Evolutionary conservation across 2,329 filamentous ascomycete species (phyloP), one percentile per base, ranked within the genome.

Genomic region (Xylariales sp.): DNA sequence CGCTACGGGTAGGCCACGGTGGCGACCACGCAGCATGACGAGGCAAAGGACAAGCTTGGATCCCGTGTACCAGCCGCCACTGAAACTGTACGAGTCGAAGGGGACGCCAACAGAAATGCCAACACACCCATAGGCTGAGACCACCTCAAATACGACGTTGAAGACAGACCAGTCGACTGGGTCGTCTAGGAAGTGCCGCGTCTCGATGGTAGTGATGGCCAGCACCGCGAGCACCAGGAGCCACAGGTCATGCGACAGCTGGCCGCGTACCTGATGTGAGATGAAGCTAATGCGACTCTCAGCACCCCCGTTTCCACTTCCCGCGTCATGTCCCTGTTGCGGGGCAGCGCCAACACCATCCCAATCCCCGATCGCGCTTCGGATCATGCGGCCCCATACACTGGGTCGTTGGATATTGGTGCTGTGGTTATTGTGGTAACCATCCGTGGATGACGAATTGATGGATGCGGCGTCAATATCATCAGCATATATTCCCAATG

Each of bases 221-320:
- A 83, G 65, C 11, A 81, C 68, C 3, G 77, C 75, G 0, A 83
- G 56, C 4, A 77, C 71, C 12, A 85, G 73, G 63, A 72, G 78
- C 80, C 81, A 84, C 13, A 85, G 63, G 50, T 85, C 81, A 53
- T 84, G 78, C 20, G 77, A 74, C 2, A 85, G 67, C 54, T 85
- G 81, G 5, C 72, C 72, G n/a, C 76, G 72, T 16, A 83, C 63
- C 51, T 84, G 78, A 43, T 74, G 67, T 28, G 66, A 65, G 12
- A 78, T 60, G 37, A 76, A 74, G 43, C 66, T 68, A 38, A 65
- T 60, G 12, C 61, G 66, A 6, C 65, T 69, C 31, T 55, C 51
- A 15, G 55, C 35, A 33, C 43, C 12, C 21, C 40, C 8, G 44
- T 44, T 16, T 40, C 28, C 5, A 42, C 43, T 43, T n/a, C n/a